Evolutionary conservation across 305 asterid species (phyloP).

Genomic region (Rubia balearica): DNA sequence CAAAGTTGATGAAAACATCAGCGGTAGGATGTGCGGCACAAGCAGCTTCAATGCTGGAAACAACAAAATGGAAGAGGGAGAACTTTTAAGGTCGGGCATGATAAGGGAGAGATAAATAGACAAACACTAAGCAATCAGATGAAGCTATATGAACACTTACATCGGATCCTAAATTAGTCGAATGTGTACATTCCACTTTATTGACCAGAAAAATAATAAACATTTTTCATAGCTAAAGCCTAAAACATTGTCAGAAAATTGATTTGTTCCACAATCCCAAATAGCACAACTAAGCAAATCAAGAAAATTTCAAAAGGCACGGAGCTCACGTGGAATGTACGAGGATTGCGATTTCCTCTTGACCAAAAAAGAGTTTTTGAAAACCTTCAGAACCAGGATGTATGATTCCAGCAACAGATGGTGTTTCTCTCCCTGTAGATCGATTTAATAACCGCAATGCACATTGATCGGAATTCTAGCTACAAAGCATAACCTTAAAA

Average conservation of each 20-base stretch:
- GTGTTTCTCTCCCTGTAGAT: slow-evolving; percentile 73
- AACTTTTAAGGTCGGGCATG: slow-evolving; percentile 6
- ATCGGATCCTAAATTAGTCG: slow-evolving; percentile 1
- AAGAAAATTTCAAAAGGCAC: slow-evolving; percentile 3
- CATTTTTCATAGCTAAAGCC: not conserved
- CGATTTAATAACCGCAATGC: not conserved
- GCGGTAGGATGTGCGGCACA: slow-evolving; percentile 96
- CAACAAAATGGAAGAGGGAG: slow-evolving; percentile 16
- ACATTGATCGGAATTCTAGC: not conserved
- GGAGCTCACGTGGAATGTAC: slow-evolving; percentile 61
- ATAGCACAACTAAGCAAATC: not conserved
- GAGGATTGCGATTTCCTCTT: slow-evolving; percentile 84
- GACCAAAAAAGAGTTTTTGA: slow-evolving; percentile 96
- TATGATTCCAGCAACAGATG: slow-evolving; percentile 96
- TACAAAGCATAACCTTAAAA: not conserved
- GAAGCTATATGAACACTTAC: not conserved
- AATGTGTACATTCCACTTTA: slow-evolving; percentile 2
- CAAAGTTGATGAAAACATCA: slow-evolving; percentile 97
- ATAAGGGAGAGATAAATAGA: not conserved
- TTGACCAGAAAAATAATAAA: not conserved
- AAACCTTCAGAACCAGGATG: slow-evolving; percentile 99
- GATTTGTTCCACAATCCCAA: not conserved
- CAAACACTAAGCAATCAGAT: not conserved
- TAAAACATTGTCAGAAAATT: not conserved
- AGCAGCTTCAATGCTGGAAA: slow-evolving; percentile 81